Conservation (phyloP, 2,329 filamentous ascomycete species). For the Ophiobolus disseminans region DNA sequence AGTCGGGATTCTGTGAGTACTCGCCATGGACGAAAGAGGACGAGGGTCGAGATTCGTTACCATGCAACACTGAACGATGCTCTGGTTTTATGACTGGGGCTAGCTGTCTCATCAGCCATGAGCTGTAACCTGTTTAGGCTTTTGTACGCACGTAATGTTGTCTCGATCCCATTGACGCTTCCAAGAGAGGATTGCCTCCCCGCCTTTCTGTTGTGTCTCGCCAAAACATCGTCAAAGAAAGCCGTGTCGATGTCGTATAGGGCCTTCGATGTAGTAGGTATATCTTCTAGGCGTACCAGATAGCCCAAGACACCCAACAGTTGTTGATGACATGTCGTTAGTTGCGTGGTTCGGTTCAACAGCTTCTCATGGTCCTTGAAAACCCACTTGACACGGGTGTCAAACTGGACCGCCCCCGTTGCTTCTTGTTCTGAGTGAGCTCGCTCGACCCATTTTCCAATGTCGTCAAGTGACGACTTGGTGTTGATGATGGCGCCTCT, state of each 20-base stretch:
- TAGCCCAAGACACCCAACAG: slow-evolving; percentile 30
- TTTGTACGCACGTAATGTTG: background rate
- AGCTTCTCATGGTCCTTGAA: slow-evolving; percentile 35
- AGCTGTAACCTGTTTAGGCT: background rate
- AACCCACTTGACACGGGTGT: slow-evolving; percentile 28
- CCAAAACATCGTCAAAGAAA: slow-evolving; percentile 10
- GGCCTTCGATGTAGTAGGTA: background rate
- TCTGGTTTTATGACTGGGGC: no score
- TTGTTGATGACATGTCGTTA: slow-evolving; percentile 33
- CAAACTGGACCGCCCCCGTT: slow-evolving; percentile 24
- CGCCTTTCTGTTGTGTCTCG: slow-evolving; percentile 1
- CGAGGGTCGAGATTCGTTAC: no score
- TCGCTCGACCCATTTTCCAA: slow-evolving; percentile 33
- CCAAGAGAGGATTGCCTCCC: no score
- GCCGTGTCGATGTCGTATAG: slow-evolving; percentile 9
- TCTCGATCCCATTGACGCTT: background rate
- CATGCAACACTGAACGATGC: no score
- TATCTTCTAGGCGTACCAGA: slow-evolving; percentile 24
- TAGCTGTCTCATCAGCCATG: no score
- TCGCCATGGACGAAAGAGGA: no score
- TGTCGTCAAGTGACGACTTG: slow-evolving; percentile 28
- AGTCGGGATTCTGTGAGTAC: background rate
- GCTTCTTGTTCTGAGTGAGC: slow-evolving; percentile 24
- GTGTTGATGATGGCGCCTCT: slow-evolving; percentile 25
- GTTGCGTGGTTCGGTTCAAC: slow-evolving; percentile 26